Conservation (phyloP, 2,329 filamentous ascomycete species). For the Neurospora sp. region DNA sequence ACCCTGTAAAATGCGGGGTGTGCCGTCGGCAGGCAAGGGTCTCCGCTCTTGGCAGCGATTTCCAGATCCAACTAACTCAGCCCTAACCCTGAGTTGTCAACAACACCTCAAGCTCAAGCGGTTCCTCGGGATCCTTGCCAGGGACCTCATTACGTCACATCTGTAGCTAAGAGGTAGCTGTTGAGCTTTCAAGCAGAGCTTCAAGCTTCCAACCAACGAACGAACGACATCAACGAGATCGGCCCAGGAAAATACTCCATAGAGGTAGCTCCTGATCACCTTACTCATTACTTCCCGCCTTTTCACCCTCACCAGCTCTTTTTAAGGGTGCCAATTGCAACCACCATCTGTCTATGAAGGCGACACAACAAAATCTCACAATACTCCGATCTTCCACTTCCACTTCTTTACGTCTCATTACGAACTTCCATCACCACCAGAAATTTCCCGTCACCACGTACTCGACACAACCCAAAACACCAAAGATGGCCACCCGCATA, state of each 20-base stretch:
- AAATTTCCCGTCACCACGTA: background rate
- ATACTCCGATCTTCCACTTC: background rate
- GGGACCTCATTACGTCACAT: background rate
- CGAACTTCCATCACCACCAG: conserved; percentile 1
- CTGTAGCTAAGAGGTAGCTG: background rate
- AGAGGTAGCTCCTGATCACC: background rate
- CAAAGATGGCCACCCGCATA: conserved; percentile 11
- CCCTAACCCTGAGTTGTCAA: background rate
- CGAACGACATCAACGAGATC: background rate
- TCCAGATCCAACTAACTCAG: background rate
- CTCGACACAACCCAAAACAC: background rate
- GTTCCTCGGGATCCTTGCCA: background rate
- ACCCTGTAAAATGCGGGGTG: background rate
- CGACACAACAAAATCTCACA: background rate
- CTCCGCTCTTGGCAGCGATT: background rate
- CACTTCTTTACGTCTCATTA: background rate
- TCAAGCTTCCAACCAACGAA: background rate
- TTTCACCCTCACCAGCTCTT: background rate
- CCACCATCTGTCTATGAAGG: background rate
- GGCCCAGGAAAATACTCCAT: background rate
- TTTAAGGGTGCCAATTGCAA: too few relatives aligned
- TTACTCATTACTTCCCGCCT: background rate
- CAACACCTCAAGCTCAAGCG: background rate
- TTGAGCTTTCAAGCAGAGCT: background rate
- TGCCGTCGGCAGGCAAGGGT: background rate